Evolutionary conservation across 768 basidiomycete genomes (phyloP), one percentile per base, ranked within the genome.

Genomic region (Pleurotus djamor): DNA sequence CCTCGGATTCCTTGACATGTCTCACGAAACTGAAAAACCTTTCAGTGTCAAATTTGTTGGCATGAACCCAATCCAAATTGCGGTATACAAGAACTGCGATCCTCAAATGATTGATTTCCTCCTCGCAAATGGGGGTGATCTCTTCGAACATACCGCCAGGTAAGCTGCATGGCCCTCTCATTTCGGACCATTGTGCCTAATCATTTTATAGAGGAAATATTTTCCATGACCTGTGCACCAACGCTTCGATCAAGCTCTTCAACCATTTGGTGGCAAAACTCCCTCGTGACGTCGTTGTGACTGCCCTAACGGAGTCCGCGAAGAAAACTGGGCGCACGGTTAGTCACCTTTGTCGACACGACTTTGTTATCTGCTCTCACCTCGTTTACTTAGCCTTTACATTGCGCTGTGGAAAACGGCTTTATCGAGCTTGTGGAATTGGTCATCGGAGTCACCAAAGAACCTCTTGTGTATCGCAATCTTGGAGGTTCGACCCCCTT

Each of bases 401-500:
- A 82, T 61, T 44, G 84, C n/a, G 82, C 83, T 4, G 79, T 82
- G 12, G 79, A 80, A 60, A 47, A 41, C 0, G 74, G 72, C 0
- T 60, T 63, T 5, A 66, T 69, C 6, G 54, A 63, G 0, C 57
- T 73, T 4, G 74, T 79, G 48, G 65, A 72, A 37, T 60, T 74
- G 34, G 65, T 84, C 36, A 63, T 83, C 12, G 68, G 72, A 3
- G 77, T 75, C 48, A 72, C 74, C 5, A 71, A 69, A 44, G 59
- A 74, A 0, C 64, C 73, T 4, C 69, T 79, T 32, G 63, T 78
- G 4, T 64, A 74, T 6, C 79, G 74, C 35, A 79, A 87, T 63
- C 71, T 72, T 33, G 72, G 77, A 48, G 86, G 83, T 0, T 78
- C 74, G n/a, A 83, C 76, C 0, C 79, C 83, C 2, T 70, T 87